Percentiles rank a stretch among this genome's conserved stretches.
These are phyloP conservation scores for Fusarium oligoseptatum DNA, from an alignment of 2,329 filamentous ascomycete genomes.

Conservation along the genomic window DNA sequence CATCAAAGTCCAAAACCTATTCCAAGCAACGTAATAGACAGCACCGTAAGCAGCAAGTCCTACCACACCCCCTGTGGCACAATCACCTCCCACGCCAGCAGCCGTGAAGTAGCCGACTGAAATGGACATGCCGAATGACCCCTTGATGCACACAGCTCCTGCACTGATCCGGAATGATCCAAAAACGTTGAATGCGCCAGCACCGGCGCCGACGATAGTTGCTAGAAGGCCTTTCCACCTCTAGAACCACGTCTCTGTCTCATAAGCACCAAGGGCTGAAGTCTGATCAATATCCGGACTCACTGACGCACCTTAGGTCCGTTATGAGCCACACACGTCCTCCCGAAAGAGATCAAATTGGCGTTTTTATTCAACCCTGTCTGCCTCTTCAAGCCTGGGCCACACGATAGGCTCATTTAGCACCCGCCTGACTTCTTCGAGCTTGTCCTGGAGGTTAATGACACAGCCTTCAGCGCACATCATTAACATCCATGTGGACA, in stretches of 20 bases:
- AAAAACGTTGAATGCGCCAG: not conserved
- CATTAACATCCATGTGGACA: no score
- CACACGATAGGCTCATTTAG: no score
- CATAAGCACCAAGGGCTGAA: constrained; percentile 1
- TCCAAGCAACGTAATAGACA: constrained; percentile 7
- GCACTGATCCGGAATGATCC: not conserved
- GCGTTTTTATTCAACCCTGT: not conserved
- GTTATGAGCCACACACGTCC: not conserved
- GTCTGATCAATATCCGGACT: not conserved
- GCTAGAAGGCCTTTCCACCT: constrained; percentile 4
- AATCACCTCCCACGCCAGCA: not conserved
- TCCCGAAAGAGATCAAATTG: not conserved
- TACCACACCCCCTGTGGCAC: not conserved
- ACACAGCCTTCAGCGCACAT: not conserved
- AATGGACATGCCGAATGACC: not conserved
- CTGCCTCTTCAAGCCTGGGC: not conserved
- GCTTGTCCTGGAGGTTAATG: no score
- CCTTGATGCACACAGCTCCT: not conserved
- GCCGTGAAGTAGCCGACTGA: not conserved
- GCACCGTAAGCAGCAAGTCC: not conserved
- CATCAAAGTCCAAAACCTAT: not conserved
- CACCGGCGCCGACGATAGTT: not conserved
- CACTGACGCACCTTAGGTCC: not conserved
- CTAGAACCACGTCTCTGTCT: not conserved
- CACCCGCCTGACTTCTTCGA: no score